Percentiles rank a stretch among this genome's conserved stretches.
phyloP scores from a whole-genome alignment of 495 filamentous ascomycete species.

The Xylaria castorea region DNA sequence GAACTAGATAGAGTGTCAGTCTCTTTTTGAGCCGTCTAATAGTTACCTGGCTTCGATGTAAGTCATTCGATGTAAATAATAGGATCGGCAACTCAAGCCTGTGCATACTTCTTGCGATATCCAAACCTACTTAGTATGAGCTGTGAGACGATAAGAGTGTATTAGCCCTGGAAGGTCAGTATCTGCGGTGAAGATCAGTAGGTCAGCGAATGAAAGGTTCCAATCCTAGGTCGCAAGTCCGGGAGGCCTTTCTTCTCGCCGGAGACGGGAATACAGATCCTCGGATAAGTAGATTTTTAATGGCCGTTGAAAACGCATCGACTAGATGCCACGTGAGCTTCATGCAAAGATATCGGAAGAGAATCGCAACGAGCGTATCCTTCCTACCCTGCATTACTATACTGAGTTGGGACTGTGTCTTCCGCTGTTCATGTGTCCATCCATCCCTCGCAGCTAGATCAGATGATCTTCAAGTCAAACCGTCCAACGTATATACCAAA shows the following conservation, averaged over 20 bases:
- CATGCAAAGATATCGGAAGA: conserved; percentile 32
- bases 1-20: neutral
- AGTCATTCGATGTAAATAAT: neutral
- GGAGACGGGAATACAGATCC: neutral
- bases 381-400: conserved; percentile 42
- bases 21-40: neutral
- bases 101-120: neutral
- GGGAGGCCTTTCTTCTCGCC: neutral
- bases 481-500: neutral
- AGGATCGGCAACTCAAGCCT: neutral
- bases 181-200: neutral
- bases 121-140: neutral
- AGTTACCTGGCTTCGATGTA: neutral
- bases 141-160: neutral
- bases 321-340: conserved; percentile 31
- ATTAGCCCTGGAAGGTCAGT: neutral
- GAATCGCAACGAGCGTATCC: conserved; percentile 24
- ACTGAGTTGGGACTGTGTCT: conserved; percentile 26
- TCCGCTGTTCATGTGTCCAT: conserved; percentile 11
- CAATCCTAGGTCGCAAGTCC: neutral
- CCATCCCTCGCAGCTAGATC: neutral
- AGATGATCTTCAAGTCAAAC: neutral
- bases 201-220: neutral
- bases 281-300: neutral
- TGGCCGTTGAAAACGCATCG: conserved; percentile 25